phyloP scores from a whole-genome alignment of 192 early-diverging fungal species.

The Mortierella hygrophila region DNA sequence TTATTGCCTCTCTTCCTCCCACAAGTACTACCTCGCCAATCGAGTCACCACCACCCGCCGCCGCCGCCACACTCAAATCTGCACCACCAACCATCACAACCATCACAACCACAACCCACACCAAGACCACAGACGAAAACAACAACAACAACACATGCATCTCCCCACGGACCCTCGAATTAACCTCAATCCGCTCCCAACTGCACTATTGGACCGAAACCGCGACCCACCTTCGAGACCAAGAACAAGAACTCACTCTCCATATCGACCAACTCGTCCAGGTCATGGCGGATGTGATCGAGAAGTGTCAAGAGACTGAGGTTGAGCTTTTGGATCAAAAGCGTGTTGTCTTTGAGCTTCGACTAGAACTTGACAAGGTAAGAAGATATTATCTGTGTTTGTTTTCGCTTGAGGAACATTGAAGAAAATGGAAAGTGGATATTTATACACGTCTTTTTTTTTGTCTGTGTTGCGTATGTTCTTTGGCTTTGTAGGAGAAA shows the following conservation, averaged over 20 bases:
- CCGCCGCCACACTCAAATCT: neutral
- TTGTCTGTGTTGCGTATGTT: neutral
- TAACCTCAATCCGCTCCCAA: neutral
- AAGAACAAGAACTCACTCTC: slow-evolving; percentile 9
- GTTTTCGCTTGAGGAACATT: neutral
- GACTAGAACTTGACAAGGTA: slow-evolving; percentile 16
- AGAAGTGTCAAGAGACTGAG: slow-evolving; percentile 17
- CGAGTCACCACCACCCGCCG: neutral
- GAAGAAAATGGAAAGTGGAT: neutral
- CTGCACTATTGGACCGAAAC: slow-evolving; percentile 20
- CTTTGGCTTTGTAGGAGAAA: slow-evolving; percentile 9
- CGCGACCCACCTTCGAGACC: slow-evolving; percentile 12
- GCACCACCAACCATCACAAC: neutral
- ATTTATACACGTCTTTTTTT: neutral
- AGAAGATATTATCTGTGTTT: neutral
- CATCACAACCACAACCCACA: neutral
- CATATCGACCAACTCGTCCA: slow-evolving; percentile 16
- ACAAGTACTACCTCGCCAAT: no score
- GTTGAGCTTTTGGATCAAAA: neutral
- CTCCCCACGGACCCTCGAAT: slow-evolving; percentile 18
- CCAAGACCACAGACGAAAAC: neutral
- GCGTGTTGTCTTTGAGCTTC: neutral
- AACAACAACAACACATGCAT: neutral
- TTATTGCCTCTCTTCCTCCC: neutral
- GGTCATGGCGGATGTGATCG: slow-evolving; percentile 21